Conservation (phyloP, 2,329 filamentous ascomycete species). For the Aspergillus floridensis region DNA sequence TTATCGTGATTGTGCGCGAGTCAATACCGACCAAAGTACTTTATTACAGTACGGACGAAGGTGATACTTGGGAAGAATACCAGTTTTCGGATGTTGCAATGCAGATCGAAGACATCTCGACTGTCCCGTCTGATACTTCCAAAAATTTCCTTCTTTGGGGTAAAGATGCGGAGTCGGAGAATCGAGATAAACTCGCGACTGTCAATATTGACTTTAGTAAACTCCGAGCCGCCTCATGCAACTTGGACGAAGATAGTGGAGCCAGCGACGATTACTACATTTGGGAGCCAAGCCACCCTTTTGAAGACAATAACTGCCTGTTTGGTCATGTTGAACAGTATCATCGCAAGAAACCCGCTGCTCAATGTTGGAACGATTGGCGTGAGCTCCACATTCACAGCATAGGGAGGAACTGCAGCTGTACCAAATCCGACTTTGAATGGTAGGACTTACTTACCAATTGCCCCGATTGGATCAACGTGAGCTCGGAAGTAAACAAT, state of each 20-base stretch:
- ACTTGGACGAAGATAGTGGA: slow-evolving; percentile 60
- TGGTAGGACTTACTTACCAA: slow-evolving; percentile 59
- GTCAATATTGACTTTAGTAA: slow-evolving; percentile 88
- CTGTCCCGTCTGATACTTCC: slow-evolving; percentile 82
- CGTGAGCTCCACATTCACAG: slow-evolving; percentile 68
- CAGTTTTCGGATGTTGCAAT: slow-evolving; percentile 71
- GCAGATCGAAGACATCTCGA: slow-evolving; percentile 76
- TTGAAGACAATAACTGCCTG: slow-evolving; percentile 74
- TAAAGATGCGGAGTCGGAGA: slow-evolving; percentile 47
- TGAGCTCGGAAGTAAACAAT: not conserved
- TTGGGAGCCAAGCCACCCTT: slow-evolving; percentile 84
- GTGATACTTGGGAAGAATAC: slow-evolving; percentile 73
- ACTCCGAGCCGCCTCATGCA: slow-evolving; percentile 68
- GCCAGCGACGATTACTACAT: slow-evolving; percentile 71
- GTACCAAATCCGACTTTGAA: slow-evolving; percentile 83
- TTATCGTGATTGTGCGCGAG: slow-evolving; percentile 82
- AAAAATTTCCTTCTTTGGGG: slow-evolving; percentile 93
- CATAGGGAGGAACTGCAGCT: slow-evolving; percentile 73
- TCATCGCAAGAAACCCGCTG: slow-evolving; percentile 79
- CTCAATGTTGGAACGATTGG: slow-evolving; percentile 77
- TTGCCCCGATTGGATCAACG: not conserved
- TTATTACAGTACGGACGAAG: slow-evolving; percentile 78
- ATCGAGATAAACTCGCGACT: slow-evolving; percentile 58
- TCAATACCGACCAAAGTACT: slow-evolving; percentile 64
- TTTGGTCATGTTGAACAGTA: slow-evolving; percentile 91